A percentile compares a stretch with the other conserved stretches of the same genome.
Evolutionary conservation across 2,329 filamentous ascomycete genomes (phyloP).

Genomic region (Dryadomyces sulphureus): DNA sequence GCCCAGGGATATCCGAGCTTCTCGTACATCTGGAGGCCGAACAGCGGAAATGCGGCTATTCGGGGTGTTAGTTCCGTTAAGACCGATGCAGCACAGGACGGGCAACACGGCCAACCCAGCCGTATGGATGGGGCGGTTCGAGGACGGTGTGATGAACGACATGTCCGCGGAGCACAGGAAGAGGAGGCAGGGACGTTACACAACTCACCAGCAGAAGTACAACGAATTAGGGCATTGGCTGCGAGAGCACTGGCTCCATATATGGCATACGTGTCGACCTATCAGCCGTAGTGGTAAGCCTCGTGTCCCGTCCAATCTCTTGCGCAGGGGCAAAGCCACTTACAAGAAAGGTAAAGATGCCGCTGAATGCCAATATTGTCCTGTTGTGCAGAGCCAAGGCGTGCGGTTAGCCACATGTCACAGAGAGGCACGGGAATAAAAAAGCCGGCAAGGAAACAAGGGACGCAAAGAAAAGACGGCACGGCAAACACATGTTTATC

Average conservation of each 20-base stretch:
- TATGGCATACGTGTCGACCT: constrained; percentile 61
- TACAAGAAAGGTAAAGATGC: constrained; percentile 80
- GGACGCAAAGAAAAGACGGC: neutral
- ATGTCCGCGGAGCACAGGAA: neutral
- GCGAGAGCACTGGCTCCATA: constrained; percentile 69
- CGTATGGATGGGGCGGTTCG: neutral
- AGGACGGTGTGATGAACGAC: neutral
- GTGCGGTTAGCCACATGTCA: constrained; percentile 18
- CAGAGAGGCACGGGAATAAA: neutral
- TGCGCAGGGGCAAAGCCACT: constrained; percentile 15
- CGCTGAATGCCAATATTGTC: constrained; percentile 63
- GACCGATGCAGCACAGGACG: neutral
- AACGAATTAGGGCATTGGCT: constrained; percentile 69
- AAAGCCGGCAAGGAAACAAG: neutral
- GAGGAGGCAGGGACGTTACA: neutral
- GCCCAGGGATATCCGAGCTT: constrained; percentile 58
- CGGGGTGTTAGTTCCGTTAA: neutral
- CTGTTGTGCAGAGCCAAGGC: constrained; percentile 25
- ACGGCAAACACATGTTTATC: neutral
- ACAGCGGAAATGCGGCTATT: constrained; percentile 58
- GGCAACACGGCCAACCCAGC: neutral
- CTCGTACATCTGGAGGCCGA: constrained; percentile 59
- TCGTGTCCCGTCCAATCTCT: neutral
- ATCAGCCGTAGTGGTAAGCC: constrained; percentile 11
- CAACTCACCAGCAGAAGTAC: constrained; percentile 51